phyloP scores from a whole-genome alignment of 2,329 filamentous ascomycete species.

The Ophiostoma sp. region DNA sequence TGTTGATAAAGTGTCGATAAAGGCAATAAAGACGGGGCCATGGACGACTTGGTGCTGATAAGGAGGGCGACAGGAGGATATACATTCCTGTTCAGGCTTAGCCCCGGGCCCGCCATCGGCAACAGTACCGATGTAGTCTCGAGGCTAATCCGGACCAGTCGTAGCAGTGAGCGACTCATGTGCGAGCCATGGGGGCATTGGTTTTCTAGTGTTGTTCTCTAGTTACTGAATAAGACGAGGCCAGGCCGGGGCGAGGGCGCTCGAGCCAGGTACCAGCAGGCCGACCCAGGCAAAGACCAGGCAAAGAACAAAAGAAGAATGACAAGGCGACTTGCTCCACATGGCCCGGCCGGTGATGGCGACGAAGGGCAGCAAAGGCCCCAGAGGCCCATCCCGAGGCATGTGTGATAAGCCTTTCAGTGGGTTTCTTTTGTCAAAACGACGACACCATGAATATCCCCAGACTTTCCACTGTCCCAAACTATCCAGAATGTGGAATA shows the following conservation, averaged over 20 bases:
- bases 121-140: background rate
- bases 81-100: conserved; percentile 6
- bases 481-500: background rate
- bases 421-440: conserved; percentile 2
- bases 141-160: background rate
- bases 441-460: conserved; percentile 1
- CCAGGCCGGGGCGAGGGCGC: background rate
- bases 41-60: conserved; percentile 1
- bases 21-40: background rate
- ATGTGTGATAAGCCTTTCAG: conserved; percentile 7
- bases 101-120: background rate
- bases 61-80: conserved; percentile 4
- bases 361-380: background rate
- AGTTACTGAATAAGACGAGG: background rate
- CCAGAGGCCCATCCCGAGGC: background rate
- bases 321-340: conserved; percentile 10
- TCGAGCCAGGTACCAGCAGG: background rate
- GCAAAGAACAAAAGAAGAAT: conserved; percentile 14
- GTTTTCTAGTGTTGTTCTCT: background rate
- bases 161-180: background rate
- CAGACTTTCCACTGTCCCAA: background rate
- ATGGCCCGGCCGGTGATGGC: background rate
- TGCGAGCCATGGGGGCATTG: background rate
- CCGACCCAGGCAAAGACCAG: background rate
- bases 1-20: background rate